Evolutionary conservation across 495 filamentous ascomycete genomes (phyloP).

Genomic region (Xylaria palmicola): DNA sequence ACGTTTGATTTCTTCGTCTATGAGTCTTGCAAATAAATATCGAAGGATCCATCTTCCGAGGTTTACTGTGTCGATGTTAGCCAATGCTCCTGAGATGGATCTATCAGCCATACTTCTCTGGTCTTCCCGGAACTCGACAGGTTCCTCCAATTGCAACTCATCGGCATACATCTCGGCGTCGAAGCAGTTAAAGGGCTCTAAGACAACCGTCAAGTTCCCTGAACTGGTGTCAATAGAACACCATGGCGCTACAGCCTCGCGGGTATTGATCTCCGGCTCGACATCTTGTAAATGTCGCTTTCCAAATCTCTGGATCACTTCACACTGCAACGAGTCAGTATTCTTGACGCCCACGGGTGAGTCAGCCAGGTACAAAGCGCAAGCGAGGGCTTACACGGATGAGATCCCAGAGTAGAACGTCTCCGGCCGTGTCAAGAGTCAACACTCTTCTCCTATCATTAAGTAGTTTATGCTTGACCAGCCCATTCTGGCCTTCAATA

Average conservation of each 20-base stretch:
- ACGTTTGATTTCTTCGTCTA: conserved; percentile 82
- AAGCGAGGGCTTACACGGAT: conserved; percentile 58
- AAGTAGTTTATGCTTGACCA: conserved; percentile 89
- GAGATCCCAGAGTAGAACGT: conserved; percentile 95
- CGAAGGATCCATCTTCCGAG: conserved; percentile 95
- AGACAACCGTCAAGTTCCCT: conserved; percentile 80
- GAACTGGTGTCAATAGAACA: conserved; percentile 92
- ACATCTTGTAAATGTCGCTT: conserved; percentile 94
- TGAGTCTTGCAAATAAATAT: conserved; percentile 85
- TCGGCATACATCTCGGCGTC: conserved; percentile 98
- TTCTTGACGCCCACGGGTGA: no score
- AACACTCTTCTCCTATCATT: conserved; percentile 88
- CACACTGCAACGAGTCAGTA: conserved; percentile 56
- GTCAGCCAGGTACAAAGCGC: not conserved
- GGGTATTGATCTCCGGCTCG: conserved; percentile 79
- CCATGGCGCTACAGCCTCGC: conserved; percentile 89
- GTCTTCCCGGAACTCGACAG: conserved; percentile 81
- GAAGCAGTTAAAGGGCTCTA: conserved; percentile 95
- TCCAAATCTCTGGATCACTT: conserved; percentile 81
- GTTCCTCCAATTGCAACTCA: conserved; percentile 69
- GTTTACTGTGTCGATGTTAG: conserved; percentile 63
- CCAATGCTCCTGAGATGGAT: not conserved
- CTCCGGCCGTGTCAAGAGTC: conserved; percentile 91
- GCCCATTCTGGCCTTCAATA: conserved; percentile 90
- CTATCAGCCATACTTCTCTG: conserved; percentile 75